Evolutionary conservation across 495 filamentous ascomycete species (phyloP).

Genomic region (Trichoderma erinaceum): DNA sequence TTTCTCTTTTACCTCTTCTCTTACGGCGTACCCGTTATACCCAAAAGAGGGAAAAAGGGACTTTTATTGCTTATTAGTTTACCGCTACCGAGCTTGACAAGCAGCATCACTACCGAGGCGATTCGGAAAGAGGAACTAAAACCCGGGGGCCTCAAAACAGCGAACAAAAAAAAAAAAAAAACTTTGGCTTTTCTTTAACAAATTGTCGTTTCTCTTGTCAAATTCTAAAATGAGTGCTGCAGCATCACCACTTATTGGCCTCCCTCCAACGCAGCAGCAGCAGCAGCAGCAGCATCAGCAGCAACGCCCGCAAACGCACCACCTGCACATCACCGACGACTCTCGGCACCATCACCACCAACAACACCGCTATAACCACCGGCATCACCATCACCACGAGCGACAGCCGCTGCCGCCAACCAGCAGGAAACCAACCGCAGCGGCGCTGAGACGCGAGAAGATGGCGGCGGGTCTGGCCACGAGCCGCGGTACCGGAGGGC

Average conservation of each 20-base stretch:
- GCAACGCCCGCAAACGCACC: not conserved
- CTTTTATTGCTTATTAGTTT: too few relatives aligned
- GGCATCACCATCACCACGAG: not conserved
- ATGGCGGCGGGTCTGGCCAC: not conserved
- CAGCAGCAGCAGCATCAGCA: not conserved
- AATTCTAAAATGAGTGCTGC: not conserved
- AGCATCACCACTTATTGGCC: not conserved
- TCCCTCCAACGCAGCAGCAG: not conserved
- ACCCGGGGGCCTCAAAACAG: too few relatives aligned
- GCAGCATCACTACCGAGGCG: too few relatives aligned
- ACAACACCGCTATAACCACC: not conserved
- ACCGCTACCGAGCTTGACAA: too few relatives aligned
- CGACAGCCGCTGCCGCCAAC: not conserved
- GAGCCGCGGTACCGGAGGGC: conserved; percentile 7
- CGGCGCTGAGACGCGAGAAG: conserved; percentile 3
- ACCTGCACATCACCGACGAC: not conserved
- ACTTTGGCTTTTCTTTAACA: too few relatives aligned
- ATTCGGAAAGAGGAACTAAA: too few relatives aligned
- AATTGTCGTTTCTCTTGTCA: too few relatives aligned
- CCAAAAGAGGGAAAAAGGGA: too few relatives aligned
- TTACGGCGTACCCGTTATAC: too few relatives aligned
- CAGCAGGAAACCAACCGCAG: not conserved
- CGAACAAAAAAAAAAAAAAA: too few relatives aligned
- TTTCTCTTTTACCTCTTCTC: too few relatives aligned
- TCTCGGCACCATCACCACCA: not conserved